Conservation (phyloP, 202 grass and related monocot species). For the Panicum virgatum region DNA sequence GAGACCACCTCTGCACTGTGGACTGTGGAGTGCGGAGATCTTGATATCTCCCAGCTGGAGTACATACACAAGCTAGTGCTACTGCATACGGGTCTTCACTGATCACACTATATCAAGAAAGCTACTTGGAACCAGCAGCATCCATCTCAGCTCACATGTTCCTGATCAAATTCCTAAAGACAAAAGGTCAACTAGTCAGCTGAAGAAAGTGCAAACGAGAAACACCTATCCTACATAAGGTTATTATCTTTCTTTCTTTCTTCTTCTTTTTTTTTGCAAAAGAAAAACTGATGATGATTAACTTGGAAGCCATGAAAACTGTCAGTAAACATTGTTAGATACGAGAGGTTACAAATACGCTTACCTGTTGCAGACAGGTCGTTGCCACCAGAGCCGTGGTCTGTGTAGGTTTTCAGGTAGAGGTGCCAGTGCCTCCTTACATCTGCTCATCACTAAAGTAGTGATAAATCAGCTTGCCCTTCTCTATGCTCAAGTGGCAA, state of each 20-base stretch:
- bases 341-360: background rate
- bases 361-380: constrained; percentile 33
- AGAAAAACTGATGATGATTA: background rate
- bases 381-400: constrained; percentile 13
- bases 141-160: background rate
- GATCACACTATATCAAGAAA: constrained; percentile 25
- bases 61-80: background rate
- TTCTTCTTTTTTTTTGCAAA: background rate
- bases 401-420: constrained; percentile 46
- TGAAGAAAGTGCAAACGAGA: background rate
- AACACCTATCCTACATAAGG: background rate
- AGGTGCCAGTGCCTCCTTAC: constrained; percentile 42
- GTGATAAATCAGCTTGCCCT: background rate
- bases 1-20: constrained; percentile 30
- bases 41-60: constrained; percentile 15
- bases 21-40: too few species aligned
- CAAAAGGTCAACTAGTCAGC: background rate
- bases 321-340: background rate
- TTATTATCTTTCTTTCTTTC: background rate
- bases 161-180: too few species aligned
- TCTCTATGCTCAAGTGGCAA: constrained; percentile 27
- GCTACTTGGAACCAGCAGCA: background rate
- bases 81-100: constrained; percentile 10
- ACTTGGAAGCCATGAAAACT: background rate
- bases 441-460: constrained; percentile 19